Base-by-base conservation (phyloP, 139 green algal genomes). In the Closterium sp. region DNA sequence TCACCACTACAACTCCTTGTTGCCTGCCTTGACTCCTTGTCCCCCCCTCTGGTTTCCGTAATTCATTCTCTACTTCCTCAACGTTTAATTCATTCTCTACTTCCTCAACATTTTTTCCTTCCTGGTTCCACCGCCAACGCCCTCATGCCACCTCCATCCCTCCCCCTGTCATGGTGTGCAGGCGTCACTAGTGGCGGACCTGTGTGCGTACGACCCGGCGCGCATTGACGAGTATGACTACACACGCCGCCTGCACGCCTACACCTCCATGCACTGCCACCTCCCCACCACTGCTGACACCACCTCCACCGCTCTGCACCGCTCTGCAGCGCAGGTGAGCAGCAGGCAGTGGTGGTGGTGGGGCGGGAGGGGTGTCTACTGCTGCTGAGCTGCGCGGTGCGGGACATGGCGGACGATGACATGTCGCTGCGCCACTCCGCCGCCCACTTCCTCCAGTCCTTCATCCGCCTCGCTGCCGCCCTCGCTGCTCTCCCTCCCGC, bases 221-320 rank as follows among this genome's bases (percentile, higher is more conserved):
- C 24, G 17, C 70, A 90, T 94, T 11, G 91, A 92, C 87, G 91
- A 94, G 30, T 89, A 84, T 73, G 87, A 94, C 87, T 94, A 94
- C 31, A 89, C n/a, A 10, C 27, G 87, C n/a, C 87, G 91, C 27
- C 31, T 94, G 87, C 88, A 38, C 19, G 91, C 88, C 19, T 94
- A 94, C 87, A 89, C 38, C 17, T 28, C 29, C 22, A 31, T 92
- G 22, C 85, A 90, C 32, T 29, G 21, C 70, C 30, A 27, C 28
- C 28, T 90, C 0, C 17, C 62, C 30, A 30, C 30, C 9, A n/a
- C 28, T 50, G 5, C 38, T 50, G 38, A 50, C 7, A 50, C 4
- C 38, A 9, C 38, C 5, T 9, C 38, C 38, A 50, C 38, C 38
- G 38, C 3, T 27, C 62, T 79, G 62, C n/a, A n/a, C 5, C n/a